Evolutionary conservation across 495 filamentous ascomycete species (phyloP).

Genomic region (Hypoxylon fuscum): DNA sequence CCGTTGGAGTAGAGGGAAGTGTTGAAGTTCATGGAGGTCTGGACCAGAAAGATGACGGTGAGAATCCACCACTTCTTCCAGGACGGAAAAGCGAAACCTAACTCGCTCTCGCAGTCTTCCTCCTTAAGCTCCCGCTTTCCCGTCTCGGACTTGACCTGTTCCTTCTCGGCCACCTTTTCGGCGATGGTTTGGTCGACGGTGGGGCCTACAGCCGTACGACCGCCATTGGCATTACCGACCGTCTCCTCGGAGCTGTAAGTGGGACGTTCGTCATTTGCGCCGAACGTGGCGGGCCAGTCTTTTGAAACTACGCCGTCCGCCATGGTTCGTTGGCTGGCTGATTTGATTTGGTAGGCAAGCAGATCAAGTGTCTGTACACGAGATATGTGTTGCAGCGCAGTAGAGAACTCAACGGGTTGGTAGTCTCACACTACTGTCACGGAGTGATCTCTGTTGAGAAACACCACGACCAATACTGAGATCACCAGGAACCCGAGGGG

Average conservation of each 20-base stretch:
- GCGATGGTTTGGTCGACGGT: conserved; percentile 23
- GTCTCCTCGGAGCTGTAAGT: conserved; percentile 41
- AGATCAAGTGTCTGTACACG: not conserved
- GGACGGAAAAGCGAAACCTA: conserved; percentile 70
- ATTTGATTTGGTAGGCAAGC: not conserved
- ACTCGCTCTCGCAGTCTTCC: conserved; percentile 68
- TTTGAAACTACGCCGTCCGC: conserved; percentile 17
- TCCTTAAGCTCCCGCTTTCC: conserved; percentile 68
- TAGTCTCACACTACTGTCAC: conserved; percentile 4
- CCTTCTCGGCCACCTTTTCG: conserved; percentile 33
- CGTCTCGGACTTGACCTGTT: conserved; percentile 27
- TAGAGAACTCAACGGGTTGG: not conserved
- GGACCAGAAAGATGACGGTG: conserved; percentile 76
- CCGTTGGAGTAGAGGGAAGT: conserved; percentile 76
- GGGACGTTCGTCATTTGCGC: conserved; percentile 28
- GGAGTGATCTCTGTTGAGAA: conserved; percentile 6
- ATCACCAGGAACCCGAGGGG: conserved; percentile 11
- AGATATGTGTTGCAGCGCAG: not conserved
- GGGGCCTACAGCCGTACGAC: conserved; percentile 14
- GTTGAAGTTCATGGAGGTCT: conserved; percentile 89
- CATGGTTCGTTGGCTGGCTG: conserved; percentile 25
- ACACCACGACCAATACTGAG: conserved; percentile 4
- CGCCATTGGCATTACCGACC: conserved; percentile 30
- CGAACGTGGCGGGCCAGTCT: conserved; percentile 33
- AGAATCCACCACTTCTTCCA: conserved; percentile 82